Evolutionary conservation across 305 asterid genomes (phyloP).

Genomic region (Solanum hybrid): DNA sequence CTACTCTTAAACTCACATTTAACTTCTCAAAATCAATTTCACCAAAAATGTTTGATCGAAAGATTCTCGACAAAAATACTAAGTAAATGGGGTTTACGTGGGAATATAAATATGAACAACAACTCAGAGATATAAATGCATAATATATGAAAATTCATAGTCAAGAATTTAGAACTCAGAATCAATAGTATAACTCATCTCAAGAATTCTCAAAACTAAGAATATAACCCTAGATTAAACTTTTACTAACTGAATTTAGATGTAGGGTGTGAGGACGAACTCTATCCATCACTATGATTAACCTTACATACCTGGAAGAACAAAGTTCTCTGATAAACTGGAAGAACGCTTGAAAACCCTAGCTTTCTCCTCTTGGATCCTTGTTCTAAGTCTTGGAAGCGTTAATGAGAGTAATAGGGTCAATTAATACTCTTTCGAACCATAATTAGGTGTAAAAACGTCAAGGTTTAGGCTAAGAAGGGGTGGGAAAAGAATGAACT

Average conservation of each 20-base stretch:
- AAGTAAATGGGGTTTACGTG: background rate
- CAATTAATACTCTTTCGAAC: too few relatives aligned
- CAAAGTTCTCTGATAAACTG: too few relatives aligned
- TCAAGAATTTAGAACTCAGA: background rate
- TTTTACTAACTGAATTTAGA: too few relatives aligned
- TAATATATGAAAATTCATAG: too few relatives aligned
- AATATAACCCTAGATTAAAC: too few relatives aligned
- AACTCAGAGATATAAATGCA: background rate
- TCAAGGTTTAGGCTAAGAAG: background rate
- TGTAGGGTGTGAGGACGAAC: too few relatives aligned
- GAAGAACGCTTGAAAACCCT: too few relatives aligned
- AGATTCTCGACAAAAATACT: background rate
- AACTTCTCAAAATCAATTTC: background rate
- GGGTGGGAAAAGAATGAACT: background rate
- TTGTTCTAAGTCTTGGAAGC: too few relatives aligned
- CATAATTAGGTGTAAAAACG: background rate
- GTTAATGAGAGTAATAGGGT: too few relatives aligned
- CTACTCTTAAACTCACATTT: background rate
- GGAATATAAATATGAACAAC: background rate
- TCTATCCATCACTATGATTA: too few relatives aligned
- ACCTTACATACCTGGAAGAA: too few relatives aligned
- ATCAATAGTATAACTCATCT: background rate
- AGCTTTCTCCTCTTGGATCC: too few relatives aligned
- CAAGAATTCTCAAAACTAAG: background rate
- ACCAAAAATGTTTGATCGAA: background rate